Evolutionary conservation across 2,329 filamentous ascomycete species (phyloP), one percentile per base, ranked within the genome.

Genomic region (Neofusicoccum cordaticola): DNA sequence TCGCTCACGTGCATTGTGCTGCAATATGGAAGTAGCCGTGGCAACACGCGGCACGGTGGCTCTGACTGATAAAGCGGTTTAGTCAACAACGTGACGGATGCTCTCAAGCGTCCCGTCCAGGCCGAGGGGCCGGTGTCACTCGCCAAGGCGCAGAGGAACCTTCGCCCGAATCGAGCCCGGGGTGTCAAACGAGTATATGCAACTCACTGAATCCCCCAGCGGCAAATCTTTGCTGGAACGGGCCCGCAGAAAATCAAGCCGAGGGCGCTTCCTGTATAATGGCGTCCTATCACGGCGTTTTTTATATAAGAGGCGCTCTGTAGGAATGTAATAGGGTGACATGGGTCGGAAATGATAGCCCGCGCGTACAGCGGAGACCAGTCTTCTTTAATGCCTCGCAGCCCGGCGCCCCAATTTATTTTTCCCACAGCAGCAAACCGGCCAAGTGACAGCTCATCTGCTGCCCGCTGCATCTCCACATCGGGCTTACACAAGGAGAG

Each of bases 301-400:
- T n/a, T 17, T 35, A 35, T 60, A 60, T 60, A 60, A 60, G 39
- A 35, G 42, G 56, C 41, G 56, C 56, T 60, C 17, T 47, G 42
- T 47, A 60, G 41, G 27, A 31, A 47, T 60, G 27, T 60, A 60
- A 45, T 47, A 47, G 56, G 42, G 27, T 31, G 56, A 60, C 56
- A 60, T 35, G 56, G 56, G 56, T 60, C 56, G 56, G 56, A 60
- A 27, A 60, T 47, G 56, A 60, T 60, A 60, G 56, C 56, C 56
- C 56, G 56, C 56, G 56, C 56, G 56, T 60, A 60, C 41, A 60
- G 56, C 56, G 56, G 56, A 60, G 56, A 60, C 56, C 41, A 47
- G 56, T 60, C 56, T 60, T 34, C 53, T 58, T 58, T 58, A 35
- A 60, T 47, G 56, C 56, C 22, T 47, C 27, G 19, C 52, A 44